Conservation (phyloP, 2,329 filamentous ascomycete species). For the Penicillium sp. region DNA sequence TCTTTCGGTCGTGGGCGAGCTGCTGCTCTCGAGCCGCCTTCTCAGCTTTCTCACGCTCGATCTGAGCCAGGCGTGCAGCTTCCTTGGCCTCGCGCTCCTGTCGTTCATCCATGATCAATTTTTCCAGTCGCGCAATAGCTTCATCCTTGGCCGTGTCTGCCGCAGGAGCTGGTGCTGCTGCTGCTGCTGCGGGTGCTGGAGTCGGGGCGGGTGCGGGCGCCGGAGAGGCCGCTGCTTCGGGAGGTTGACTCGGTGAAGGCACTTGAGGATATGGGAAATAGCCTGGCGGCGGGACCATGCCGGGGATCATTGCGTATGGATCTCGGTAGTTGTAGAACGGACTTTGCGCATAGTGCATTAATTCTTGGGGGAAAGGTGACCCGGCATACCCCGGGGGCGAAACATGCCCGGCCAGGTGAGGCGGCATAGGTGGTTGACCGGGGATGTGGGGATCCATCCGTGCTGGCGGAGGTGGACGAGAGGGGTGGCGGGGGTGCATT, state of each 20-base stretch:
- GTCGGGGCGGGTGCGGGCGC: slow-evolving; percentile 17
- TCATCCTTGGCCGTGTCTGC: slow-evolving; percentile 56
- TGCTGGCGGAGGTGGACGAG: slow-evolving; percentile 26
- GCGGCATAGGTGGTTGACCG: slow-evolving; percentile 33
- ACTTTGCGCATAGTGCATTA: slow-evolving; percentile 41
- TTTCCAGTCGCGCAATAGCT: slow-evolving; percentile 63
- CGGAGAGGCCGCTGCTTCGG: slow-evolving; percentile 22
- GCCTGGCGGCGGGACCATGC: slow-evolving; percentile 36
- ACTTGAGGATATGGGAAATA: slow-evolving; percentile 43
- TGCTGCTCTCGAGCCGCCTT: slow-evolving; percentile 37
- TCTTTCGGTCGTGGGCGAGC: slow-evolving; percentile 45
- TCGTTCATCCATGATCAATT: slow-evolving; percentile 55
- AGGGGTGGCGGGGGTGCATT: slow-evolving; percentile 28
- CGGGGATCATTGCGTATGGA: slow-evolving; percentile 36
- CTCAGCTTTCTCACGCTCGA: slow-evolving; percentile 55
- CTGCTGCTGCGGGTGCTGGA: slow-evolving; percentile 18
- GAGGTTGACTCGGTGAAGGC: slow-evolving; percentile 35
- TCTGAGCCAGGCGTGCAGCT: slow-evolving; percentile 44
- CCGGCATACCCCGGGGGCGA: slow-evolving; percentile 32
- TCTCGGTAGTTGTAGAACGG: slow-evolving; percentile 40
- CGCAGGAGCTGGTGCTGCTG: slow-evolving; percentile 19
- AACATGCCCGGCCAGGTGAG: slow-evolving; percentile 27
- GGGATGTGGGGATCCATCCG: slow-evolving; percentile 36
- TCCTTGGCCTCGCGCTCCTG: slow-evolving; percentile 45
- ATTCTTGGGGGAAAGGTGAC: slow-evolving; percentile 39